phyloP scores from a whole-genome alignment of 2,329 filamentous ascomycete species.

The Aspergillus fischeri region DNA sequence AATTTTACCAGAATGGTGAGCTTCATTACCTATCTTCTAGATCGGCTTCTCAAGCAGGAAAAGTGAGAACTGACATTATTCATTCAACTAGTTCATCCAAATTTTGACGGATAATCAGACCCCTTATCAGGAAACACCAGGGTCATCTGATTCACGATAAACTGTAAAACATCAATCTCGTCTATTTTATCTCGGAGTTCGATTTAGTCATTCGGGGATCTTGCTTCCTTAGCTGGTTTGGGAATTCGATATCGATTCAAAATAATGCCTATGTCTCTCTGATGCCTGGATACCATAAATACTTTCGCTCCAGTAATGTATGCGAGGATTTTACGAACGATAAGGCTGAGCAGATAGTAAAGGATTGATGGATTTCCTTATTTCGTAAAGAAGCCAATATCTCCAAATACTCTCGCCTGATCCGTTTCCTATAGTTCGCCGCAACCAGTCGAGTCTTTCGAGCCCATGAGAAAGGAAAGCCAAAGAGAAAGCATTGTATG shows the following conservation, averaged over 20 bases:
- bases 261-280: neutral
- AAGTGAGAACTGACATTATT: neutral
- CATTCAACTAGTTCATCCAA: neutral
- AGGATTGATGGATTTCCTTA: neutral
- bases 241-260: neutral
- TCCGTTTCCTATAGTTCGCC: neutral
- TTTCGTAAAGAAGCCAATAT: neutral
- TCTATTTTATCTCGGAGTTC: neutral
- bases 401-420: neutral
- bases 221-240: neutral
- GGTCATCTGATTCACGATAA: neutral
- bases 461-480: slow-evolving; percentile 3
- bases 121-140: neutral
- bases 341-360: neutral
- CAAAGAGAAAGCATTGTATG: neutral
- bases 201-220: neutral
- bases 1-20: slow-evolving; percentile 17
- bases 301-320: too few species aligned
- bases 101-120: neutral
- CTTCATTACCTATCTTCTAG: neutral
- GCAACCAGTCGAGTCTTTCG: neutral
- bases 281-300: neutral
- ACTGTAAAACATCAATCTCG: neutral
- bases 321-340: neutral
- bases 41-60: too few species aligned